These are phyloP conservation scores for Tremellales sp. DNA, from an alignment of 1,284 basidiomycete species.

Conservation along the genomic window DNA sequence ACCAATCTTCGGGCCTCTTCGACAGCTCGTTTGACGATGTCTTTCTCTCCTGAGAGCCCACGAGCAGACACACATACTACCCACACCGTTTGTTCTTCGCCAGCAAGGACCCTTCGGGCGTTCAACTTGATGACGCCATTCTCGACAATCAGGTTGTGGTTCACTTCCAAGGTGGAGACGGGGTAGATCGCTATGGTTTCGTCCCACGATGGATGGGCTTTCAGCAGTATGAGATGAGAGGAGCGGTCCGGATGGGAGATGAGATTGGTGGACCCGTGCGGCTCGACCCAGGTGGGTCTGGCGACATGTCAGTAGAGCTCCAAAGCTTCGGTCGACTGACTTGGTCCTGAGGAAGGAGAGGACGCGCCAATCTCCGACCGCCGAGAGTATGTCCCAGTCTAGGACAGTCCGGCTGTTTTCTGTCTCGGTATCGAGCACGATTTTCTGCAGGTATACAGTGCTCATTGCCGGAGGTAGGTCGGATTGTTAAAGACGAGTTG, in stretches of 20 bases:
- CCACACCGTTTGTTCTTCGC: slow-evolving; percentile 7
- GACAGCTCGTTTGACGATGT: slow-evolving; percentile 16
- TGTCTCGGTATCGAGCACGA: background rate
- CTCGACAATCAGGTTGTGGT: slow-evolving; percentile 17
- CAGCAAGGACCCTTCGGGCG: slow-evolving; percentile 9
- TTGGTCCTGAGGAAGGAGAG: slow-evolving; percentile 20
- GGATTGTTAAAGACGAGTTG: no score
- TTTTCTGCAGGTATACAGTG: slow-evolving; percentile 2
- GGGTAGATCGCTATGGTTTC: slow-evolving; percentile 22
- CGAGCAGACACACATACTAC: slow-evolving; percentile 16
- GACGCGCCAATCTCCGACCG: slow-evolving; percentile 9
- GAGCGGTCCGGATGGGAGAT: slow-evolving; percentile 9
- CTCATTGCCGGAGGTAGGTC: background rate
- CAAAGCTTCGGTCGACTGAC: slow-evolving; percentile 11
- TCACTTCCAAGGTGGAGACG: slow-evolving; percentile 17
- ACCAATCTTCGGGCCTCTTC: slow-evolving; percentile 17
- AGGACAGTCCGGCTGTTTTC: background rate
- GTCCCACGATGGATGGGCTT: slow-evolving; percentile 6
- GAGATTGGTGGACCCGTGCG: slow-evolving; percentile 6
- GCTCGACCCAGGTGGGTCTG: slow-evolving; percentile 25
- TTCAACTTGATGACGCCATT: slow-evolving; percentile 9
- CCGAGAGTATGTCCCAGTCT: background rate
- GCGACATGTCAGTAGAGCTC: background rate
- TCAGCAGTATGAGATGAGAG: slow-evolving; percentile 14
- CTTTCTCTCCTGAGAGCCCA: slow-evolving; percentile 4